Evolutionary conservation across 495 filamentous ascomycete species (phyloP), one percentile per base, ranked within the genome.

Genomic region (Apiosordaria backusii): DNA sequence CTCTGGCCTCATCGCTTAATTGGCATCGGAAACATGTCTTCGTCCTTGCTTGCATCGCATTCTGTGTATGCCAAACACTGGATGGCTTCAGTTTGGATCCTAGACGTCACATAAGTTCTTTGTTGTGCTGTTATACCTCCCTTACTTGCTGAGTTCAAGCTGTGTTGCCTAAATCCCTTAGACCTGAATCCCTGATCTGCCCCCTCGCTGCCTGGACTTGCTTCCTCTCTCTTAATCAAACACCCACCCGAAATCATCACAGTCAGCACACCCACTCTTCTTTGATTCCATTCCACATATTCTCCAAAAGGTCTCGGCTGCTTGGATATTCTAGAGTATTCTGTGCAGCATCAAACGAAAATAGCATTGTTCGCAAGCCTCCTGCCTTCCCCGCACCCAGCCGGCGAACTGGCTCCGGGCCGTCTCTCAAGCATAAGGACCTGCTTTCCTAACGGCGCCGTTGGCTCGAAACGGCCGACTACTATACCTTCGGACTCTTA

Each of bases 1-100:
- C 45, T 50, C 59, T 61, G 59, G 45, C 59, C 59, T 61, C 59
- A 63, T 55, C 57, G 55, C 18, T 26, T 29, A 45, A 57, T 50
- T 53, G 19, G 13, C 35, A 45, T 45, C 35, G 9, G 9, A 45
- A 45, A 45, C 9, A 7, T 45, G 35, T 45, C 35, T 7, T 45
- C 35, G 9, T 45, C 9, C 13, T 15, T 45, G 10, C 10, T 45
- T 45, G 35, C 35, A 9, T 45, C 35, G 10, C 35, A 13, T 45
- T 5, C 35, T 45, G 35, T 45, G 13, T 45, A 1, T 7, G 9
- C 9, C 35, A 45, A 45, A 9, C 16, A 45, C 16, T 45, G 3
- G 9, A 45, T 45, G 35, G 9, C 35, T 45, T 45, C 35, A 45
- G 10, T 45, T 45, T 45, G 7, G 35, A 45, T 45, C 6, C 35